Evolutionary conservation across 1,139 yeast species (phyloP), one percentile per base, ranked within the genome.

Genomic region (Oligophagozyma castellii): DNA sequence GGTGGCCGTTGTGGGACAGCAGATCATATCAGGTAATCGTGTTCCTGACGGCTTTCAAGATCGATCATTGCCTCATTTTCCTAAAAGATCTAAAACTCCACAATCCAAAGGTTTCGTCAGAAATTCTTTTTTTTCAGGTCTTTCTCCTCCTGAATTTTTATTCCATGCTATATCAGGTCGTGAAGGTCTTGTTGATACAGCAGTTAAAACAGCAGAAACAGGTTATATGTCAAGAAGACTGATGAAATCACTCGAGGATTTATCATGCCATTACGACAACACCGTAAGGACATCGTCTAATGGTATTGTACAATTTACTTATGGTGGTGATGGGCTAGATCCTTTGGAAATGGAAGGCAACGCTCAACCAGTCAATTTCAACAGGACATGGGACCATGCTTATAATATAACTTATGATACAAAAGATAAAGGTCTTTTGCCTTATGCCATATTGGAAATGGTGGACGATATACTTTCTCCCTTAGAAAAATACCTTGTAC

Each of bases 1-100:
- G 99, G 98, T 92, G 67, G 98, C 99, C 0, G 95, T 92, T 53
- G 99, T 92, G 28, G 99, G 99, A 35, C 99, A 92, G 59, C 99
- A 92, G 57, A 92, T 92, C 63, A 92, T 92, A 46, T 75, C 95
- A 4, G 99, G 99, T 57, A 80, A 81, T 52, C 94, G 99, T 69
- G 98, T 92, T 42, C 98, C 98, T 13, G 94, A 92, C 67, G 99
- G 99, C 16, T 92, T 92, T 67, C 98, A 92, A 57, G 96, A 92
- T 58, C 74, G 99, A 58, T 83, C 98, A 0, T 63, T 92, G 40
- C 99, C 99, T 7, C 99, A 92, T 61, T 92, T 92, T 63, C 75
- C 84, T 31, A 92, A 92, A 56, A 81, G 80, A 55, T 84, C 96
- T 38, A 86, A 89, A 53, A 81, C 96, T 22, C 98, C 98, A 2